Evolutionary conservation across 2,329 filamentous ascomycete genomes (phyloP).

Genomic region (Diaporthe sp.): DNA sequence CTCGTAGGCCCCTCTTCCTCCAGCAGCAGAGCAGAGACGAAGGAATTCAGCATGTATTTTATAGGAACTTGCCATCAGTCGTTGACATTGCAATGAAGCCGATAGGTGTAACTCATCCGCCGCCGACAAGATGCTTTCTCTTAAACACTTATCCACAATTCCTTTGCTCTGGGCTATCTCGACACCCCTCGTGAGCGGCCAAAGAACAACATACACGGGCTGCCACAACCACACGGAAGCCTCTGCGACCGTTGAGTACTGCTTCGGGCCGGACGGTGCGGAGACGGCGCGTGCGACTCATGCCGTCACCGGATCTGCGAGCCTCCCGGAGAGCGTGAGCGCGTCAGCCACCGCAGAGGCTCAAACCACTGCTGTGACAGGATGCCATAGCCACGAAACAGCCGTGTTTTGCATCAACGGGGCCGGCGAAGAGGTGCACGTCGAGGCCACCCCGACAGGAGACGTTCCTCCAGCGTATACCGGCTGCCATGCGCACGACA

Average conservation of each 20-base stretch:
- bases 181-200: constrained; percentile 18
- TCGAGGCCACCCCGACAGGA: constrained; percentile 66
- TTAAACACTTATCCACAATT: background rate
- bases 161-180: constrained; percentile 7
- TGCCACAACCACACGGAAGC: constrained; percentile 62
- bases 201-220: constrained; percentile 49
- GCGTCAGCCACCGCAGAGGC: constrained; percentile 12
- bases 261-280: constrained; percentile 17
- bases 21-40: background rate
- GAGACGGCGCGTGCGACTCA: constrained; percentile 18
- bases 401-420: constrained; percentile 30
- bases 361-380: constrained; percentile 28
- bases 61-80: constrained; percentile 10
- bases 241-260: background rate
- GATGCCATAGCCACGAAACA: constrained; percentile 29
- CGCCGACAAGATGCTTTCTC: constrained; percentile 6
- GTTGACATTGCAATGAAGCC: background rate
- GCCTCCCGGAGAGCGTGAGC: constrained; percentile 25
- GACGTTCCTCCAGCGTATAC: constrained; percentile 73
- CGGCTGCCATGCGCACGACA: constrained; percentile 74
- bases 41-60: background rate
- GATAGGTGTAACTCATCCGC: background rate
- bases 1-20: background rate
- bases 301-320: background rate
- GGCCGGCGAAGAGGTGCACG: constrained; percentile 24